phyloP scores from a whole-genome alignment of 2,329 filamentous ascomycete genomes.

The Fusarium sp. region DNA sequence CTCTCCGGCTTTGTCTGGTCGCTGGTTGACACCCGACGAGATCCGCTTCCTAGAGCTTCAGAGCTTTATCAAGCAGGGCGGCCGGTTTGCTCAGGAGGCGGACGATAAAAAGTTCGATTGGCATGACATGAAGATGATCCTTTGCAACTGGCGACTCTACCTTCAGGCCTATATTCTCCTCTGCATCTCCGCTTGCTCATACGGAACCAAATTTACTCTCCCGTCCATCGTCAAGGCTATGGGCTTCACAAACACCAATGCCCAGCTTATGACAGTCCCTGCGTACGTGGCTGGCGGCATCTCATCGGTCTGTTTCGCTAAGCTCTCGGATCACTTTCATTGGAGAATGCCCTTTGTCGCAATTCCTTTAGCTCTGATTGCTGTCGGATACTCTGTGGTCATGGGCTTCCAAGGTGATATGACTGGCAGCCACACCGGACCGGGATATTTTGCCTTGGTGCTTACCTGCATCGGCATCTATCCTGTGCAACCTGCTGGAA shows the following conservation, averaged over 20 bases:
- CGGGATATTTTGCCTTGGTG: slow-evolving; percentile 61
- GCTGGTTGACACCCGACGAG: background rate
- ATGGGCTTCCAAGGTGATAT: slow-evolving; percentile 57
- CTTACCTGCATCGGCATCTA: slow-evolving; percentile 80
- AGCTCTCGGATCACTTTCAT: slow-evolving; percentile 74
- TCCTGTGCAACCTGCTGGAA: slow-evolving; percentile 71
- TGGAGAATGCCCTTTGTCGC: slow-evolving; percentile 71
- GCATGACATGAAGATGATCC: slow-evolving; percentile 44
- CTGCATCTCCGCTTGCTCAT: slow-evolving; percentile 35
- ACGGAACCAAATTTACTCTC: slow-evolving; percentile 49
- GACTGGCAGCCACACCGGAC: slow-evolving; percentile 60
- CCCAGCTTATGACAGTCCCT: slow-evolving; percentile 65
- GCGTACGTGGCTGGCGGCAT: slow-evolving; percentile 73
- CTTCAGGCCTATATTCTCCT: slow-evolving; percentile 47
- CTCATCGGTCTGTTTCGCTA: slow-evolving; percentile 74
- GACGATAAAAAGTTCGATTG: slow-evolving; percentile 39
- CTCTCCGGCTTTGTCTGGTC: background rate
- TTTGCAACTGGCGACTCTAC: slow-evolving; percentile 49
- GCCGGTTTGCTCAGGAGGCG: slow-evolving; percentile 8
- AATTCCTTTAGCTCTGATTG: background rate
- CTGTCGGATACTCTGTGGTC: background rate
- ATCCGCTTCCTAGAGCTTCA: slow-evolving; percentile 2
- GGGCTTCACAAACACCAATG: slow-evolving; percentile 54
- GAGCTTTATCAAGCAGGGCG: background rate
- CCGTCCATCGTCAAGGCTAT: slow-evolving; percentile 57